Evolutionary conservation across 495 filamentous ascomycete genomes (phyloP), one percentile per base, ranked within the genome.

Genomic region (Aspergillus saccharolyticus): DNA sequence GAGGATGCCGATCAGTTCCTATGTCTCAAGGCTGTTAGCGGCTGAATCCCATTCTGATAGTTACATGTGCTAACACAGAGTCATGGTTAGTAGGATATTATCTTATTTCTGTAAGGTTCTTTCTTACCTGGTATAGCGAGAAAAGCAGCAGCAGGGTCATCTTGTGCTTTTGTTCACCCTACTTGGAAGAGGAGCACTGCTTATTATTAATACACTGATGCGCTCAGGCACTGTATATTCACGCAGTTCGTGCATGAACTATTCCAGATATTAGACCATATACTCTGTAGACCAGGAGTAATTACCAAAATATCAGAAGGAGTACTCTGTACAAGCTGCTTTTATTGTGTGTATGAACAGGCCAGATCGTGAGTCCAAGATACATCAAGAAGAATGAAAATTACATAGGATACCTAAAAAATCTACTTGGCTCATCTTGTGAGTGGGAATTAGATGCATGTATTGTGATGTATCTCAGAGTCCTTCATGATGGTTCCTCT

Each of bases 21-120:
- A 30, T 30, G 64, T 70, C 69, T 70, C 66, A 44, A 54, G 60
- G 70, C 69, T 62, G 66, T 73, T 64, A 69, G 72, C 72, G 70
- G 68, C 67, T 73, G 72, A 30, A 4, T 30, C 10, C 25, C n/a
- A n/a, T n/a, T n/a, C n/a, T n/a, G n/a, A n/a, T n/a, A n/a, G n/a
- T n/a, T n/a, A n/a, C n/a, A n/a, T n/a, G n/a, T n/a, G n/a, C n/a
- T n/a, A n/a, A n/a, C n/a, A n/a, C n/a, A n/a, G n/a, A n/a, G n/a
- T n/a, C n/a, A n/a, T n/a, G n/a, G n/a, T n/a, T n/a, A n/a, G n/a
- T n/a, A n/a, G n/a, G n/a, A n/a, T n/a, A n/a, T n/a, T n/a, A n/a
- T n/a, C n/a, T n/a, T n/a, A n/a, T n/a, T n/a, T n/a, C n/a, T n/a
- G n/a, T n/a, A n/a, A n/a, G n/a, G n/a, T n/a, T 9, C 25, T 28